phyloP scores from a whole-genome alignment of 805 yeast genomes.

The Metschnikowia drakensbergensis region DNA sequence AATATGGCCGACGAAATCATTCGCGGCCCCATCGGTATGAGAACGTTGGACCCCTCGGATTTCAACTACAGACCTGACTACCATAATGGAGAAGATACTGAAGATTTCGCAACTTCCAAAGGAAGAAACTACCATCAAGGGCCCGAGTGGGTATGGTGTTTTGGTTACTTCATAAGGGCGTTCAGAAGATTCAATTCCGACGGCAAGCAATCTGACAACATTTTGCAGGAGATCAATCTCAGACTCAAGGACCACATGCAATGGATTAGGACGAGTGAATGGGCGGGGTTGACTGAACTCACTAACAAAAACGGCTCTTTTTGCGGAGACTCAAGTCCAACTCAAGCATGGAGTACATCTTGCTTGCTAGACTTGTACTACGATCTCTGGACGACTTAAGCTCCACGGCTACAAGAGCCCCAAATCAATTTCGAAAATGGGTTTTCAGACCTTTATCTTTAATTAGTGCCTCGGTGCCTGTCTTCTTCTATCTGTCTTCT shows the following conservation, averaged over 20 bases:
- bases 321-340: constrained; percentile 86
- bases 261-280: constrained; percentile 72
- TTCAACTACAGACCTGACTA: constrained; percentile 89
- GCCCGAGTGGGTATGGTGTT: constrained; percentile 97
- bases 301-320: constrained; percentile 82
- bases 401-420: not conserved
- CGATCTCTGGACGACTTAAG: constrained; percentile 45
- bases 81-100: constrained; percentile 70
- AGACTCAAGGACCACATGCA: constrained; percentile 61
- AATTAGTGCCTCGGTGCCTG: no score
- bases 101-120: constrained; percentile 87
- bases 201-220: constrained; percentile 45
- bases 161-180: constrained; percentile 86
- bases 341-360: constrained; percentile 95
- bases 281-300: constrained; percentile 94
- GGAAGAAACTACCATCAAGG: constrained; percentile 98
- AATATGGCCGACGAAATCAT: constrained; percentile 65
- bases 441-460: no score
- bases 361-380: constrained; percentile 76
- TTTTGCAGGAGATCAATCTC: constrained; percentile 55
- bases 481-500: not conserved
- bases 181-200: constrained; percentile 50
- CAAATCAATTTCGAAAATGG: no score
- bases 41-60: constrained; percentile 89
- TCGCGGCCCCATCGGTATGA: constrained; percentile 89